These are phyloP conservation scores for Larix sibirica DNA, from an alignment of 83 land plant species.

Conservation along the genomic window DNA sequence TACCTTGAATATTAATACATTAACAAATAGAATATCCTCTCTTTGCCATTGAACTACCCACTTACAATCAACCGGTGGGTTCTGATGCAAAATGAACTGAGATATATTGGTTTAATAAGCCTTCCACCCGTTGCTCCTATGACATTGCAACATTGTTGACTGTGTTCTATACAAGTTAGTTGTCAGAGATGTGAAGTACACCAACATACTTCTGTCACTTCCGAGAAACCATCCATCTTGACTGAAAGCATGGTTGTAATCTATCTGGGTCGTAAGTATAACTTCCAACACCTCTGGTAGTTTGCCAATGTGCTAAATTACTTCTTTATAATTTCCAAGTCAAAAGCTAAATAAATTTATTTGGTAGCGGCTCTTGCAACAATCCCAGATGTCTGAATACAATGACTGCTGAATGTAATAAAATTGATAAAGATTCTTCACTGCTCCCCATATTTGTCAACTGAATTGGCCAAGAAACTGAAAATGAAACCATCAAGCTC, in stretches of 20 bases:
- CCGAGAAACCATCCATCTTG: neutral
- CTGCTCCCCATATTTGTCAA: slow-evolving; percentile 50
- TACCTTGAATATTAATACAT: neutral
- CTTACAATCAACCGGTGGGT: neutral
- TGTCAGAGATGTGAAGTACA: neutral
- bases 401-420: neutral
- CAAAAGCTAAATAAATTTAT: neutral
- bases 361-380: neutral
- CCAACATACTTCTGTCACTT: too few species aligned
- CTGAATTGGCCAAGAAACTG: slow-evolving; percentile 65
- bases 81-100: neutral
- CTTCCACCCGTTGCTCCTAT: neutral
- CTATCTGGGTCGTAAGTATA: neutral
- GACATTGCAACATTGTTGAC: neutral
- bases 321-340: neutral
- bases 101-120: neutral
- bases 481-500: slow-evolving; percentile 90
- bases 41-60: slow-evolving; percentile 3
- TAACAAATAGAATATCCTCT: neutral
- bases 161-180: neutral
- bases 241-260: neutral
- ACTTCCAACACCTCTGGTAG: neutral
- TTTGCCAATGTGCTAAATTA: neutral
- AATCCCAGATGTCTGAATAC: neutral
- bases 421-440: neutral